phyloP scores from a whole-genome alignment of 83 land plant species.

The Thuja plicata region DNA sequence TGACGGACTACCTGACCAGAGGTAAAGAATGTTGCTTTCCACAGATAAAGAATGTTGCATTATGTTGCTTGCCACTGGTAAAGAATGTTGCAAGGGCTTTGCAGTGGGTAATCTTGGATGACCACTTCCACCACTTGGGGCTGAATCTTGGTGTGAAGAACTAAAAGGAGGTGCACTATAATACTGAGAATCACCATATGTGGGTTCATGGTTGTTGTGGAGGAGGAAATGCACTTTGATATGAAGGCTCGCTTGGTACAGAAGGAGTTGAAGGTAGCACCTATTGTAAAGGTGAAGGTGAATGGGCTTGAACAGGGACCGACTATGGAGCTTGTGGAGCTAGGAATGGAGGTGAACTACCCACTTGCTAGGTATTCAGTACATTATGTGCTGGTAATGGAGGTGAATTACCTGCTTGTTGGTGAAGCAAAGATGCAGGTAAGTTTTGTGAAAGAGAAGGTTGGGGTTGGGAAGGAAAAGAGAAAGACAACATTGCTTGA shows the following conservation, averaged over 20 bases:
- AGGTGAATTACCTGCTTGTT: conserved; percentile 26
- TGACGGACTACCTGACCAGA: conserved; percentile 37
- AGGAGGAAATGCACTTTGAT: conserved; percentile 21
- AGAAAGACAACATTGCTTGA: conserved; percentile 7
- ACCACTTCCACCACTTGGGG: conserved; percentile 41
- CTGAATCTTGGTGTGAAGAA: conserved; percentile 18
- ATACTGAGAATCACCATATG: conserved; percentile 30
- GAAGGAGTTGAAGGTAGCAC: conserved; percentile 25
- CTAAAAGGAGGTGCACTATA: conserved; percentile 46
- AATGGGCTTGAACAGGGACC: conserved; percentile 5
- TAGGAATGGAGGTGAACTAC: conserved; percentile 17
- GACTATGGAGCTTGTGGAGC: conserved; percentile 21
- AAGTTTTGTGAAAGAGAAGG: conserved; percentile 7
- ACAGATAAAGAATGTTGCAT: conserved; percentile 67
- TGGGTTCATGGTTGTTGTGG: conserved; percentile 24
- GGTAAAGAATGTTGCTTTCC: conserved; percentile 41
- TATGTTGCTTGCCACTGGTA: conserved; percentile 45
- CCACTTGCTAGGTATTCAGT: no score
- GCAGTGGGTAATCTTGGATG: conserved; percentile 81
- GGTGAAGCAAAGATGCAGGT: not conserved
- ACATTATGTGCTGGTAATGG: conserved; percentile 17
- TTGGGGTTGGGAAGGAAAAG: conserved; percentile 16
- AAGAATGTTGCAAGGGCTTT: conserved; percentile 65
- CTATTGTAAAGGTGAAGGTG: conserved; percentile 22
- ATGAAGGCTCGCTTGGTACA: conserved; percentile 39